Evolutionary conservation across 768 basidiomycete genomes (phyloP), one percentile per base, ranked within the genome.

Genomic region (Amanita inopinata): DNA sequence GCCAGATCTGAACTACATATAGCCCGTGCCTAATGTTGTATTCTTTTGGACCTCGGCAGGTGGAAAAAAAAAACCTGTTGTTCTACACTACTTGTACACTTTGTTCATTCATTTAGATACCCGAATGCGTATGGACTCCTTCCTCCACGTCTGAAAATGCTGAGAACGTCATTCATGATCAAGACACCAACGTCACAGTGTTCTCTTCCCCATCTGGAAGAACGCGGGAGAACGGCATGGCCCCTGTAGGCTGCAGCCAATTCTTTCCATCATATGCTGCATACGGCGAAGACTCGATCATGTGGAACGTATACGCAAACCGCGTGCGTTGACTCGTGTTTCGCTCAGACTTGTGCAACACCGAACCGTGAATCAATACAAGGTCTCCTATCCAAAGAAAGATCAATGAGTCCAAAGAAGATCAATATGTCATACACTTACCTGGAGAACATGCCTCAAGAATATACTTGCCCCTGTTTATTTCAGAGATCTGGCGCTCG

Each of bases 251-350:
- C 57, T 98, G 93, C 45, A 97, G 64, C 93, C 93, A 96, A 56
- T 96, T 97, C 74, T 87, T 88, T 53, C 78, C 73, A 48, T 97
- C 94, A 45, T 93, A 96, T 30, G 56, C 61, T 5, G 78, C 84
- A 52, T 71, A 62, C 17, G 76, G 81, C 30, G 73, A 71, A 14
- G 73, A 81, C 53, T 94, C 88, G 36, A 91, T 81, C 87, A 90
- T 89, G 51, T 91, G 93, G 60, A 96, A 97, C 0, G 96, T 98
- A 57, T 98, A 99, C 20, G 93, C 93, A 50, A 80, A 88, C 43
- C 96, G 74, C 1, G 89, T 89, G 47, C 80, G 70, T 15, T 74
- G 65, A 41, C 86, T 89, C 1, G 71, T 73, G 58, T 99, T 99
- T 41, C 77, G 75, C 56, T 89, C 87, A 0, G 87, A 90, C 57